phyloP scores from a whole-genome alignment of 495 filamentous ascomycete species.

The Physcia stellaris region DNA sequence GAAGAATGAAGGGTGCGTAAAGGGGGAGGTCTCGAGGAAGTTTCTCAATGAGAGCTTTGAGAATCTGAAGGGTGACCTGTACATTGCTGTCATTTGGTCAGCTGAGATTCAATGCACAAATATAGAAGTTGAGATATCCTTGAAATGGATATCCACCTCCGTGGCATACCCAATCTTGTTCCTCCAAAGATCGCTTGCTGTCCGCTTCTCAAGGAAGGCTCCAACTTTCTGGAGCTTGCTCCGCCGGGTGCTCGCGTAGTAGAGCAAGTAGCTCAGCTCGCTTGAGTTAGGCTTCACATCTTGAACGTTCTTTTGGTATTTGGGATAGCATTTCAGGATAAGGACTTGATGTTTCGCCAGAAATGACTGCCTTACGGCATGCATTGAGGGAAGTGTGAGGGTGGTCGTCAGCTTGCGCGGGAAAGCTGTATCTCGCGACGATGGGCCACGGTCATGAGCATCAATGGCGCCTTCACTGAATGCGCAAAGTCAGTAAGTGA shows the following conservation, averaged over 20 bases:
- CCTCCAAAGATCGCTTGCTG: conserved; percentile 72
- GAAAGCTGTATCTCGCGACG: too few species aligned
- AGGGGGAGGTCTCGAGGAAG: conserved; percentile 77
- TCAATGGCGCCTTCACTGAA: too few species aligned
- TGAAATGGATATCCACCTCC: background rate
- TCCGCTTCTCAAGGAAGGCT: conserved; percentile 80
- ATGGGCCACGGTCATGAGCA: too few species aligned
- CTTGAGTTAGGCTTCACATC: conserved; percentile 88
- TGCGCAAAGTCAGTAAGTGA: too few species aligned
- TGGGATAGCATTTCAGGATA: conserved; percentile 85
- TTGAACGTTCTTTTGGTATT: conserved; percentile 72
- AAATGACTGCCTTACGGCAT: conserved; percentile 46
- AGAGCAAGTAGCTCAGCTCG: conserved; percentile 88
- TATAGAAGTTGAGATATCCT: background rate
- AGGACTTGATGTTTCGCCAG: conserved; percentile 90
- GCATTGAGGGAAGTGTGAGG: conserved; percentile 28
- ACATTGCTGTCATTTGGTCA: conserved; percentile 49
- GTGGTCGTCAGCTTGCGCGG: too few species aligned
- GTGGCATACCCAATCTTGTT: conserved; percentile 60
- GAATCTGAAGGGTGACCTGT: conserved; percentile 80
- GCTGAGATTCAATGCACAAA: background rate
- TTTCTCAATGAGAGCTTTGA: conserved; percentile 82
- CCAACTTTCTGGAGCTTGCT: conserved; percentile 92
- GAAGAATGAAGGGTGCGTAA: conserved; percentile 66
- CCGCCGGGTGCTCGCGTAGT: conserved; percentile 83